Evolutionary conservation across 2,329 filamentous ascomycete species (phyloP), one percentile per base, ranked within the genome.

Genomic region (Beauveria sp.): DNA sequence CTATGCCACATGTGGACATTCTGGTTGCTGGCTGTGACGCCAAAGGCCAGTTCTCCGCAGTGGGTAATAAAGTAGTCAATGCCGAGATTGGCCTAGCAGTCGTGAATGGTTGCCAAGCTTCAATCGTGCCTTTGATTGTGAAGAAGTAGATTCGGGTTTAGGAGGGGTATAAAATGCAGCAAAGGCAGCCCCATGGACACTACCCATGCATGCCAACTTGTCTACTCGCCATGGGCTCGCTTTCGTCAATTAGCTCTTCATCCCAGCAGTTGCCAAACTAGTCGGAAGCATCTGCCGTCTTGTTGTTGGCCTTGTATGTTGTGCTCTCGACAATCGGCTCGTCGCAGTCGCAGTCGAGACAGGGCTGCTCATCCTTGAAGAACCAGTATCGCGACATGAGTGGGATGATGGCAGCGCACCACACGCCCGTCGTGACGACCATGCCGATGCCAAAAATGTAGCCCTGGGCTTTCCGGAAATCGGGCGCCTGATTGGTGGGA

Each of bases 371-470:
- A 8, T 60, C 57, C 22, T 60, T 52, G 34, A 51, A 60, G n/a
- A 45, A 45, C 57, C 57, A 62, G 52, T 45, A 58, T 16, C 53
- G 43, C 14, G 63, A 40, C 34, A 62, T 31, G 6, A 64, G 31
- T 4, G 63, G 60, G 26, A 64, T 56, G 0, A 63, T 45, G 24
- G 22, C 61, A 40, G 43, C 14, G 50, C 60, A 49, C 63, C 63
- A 64, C 7, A 63, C 55, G 3, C 53, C 53, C 49, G 34, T 62
- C 18, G 51, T 34, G 10, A 60, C 60, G 16, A 64, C 51, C 60
- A 62, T 60, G 18, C 34, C 60, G 18, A 62, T 34, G 6, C 63
- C 63, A 48, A 42, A 64, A 1, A 34, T 24, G 38, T 60, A 64
- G 3, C 63, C 63, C 20, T 60, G 43, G 2, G 63, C 51, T 5